Conservation (phyloP, 2,329 filamentous ascomycete genomes). For the Zalaria sp. region DNA sequence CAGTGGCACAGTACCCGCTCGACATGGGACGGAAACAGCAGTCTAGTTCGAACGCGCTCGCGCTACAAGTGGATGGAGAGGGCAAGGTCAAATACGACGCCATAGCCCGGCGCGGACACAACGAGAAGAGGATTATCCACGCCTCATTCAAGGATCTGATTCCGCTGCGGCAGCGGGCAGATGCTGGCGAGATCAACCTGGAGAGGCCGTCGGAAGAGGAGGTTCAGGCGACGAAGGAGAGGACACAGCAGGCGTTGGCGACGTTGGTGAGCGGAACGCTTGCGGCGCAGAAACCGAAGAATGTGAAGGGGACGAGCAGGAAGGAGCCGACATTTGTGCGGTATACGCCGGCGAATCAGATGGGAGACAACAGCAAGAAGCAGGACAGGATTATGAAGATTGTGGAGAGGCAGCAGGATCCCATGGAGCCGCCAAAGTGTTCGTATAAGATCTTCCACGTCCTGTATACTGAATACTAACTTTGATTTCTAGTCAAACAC, state of each 20-base stretch:
- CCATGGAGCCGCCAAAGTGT: slow-evolving; percentile 95
- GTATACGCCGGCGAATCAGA: slow-evolving; percentile 88
- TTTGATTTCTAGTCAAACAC: slow-evolving; percentile 47
- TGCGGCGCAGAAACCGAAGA: slow-evolving; percentile 90
- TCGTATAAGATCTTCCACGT: slow-evolving; percentile 95
- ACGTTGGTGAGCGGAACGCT: slow-evolving; percentile 73
- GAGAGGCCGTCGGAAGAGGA: slow-evolving; percentile 74
- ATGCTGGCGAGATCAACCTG: slow-evolving; percentile 81
- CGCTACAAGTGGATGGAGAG: slow-evolving; percentile 80
- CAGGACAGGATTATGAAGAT: slow-evolving; percentile 98
- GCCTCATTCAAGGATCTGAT: slow-evolving; percentile 96
- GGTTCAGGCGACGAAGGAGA: slow-evolving; percentile 70
- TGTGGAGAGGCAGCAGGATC: slow-evolving; percentile 82
- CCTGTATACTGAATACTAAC: neutral
- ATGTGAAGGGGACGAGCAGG: slow-evolving; percentile 65
- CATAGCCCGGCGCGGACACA: slow-evolving; percentile 80
- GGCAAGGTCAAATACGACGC: slow-evolving; percentile 95
- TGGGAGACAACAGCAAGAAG: slow-evolving; percentile 76
- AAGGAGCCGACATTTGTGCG: slow-evolving; percentile 86
- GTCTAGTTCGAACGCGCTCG: slow-evolving; percentile 67
- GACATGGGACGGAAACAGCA: slow-evolving; percentile 77
- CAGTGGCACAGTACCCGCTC: slow-evolving; percentile 86
- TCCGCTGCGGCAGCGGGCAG: slow-evolving; percentile 78
- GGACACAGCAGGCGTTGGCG: slow-evolving; percentile 75
- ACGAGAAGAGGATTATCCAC: slow-evolving; percentile 72